Conservation (phyloP, 176 grass and related monocot genomes). For the Carex cristatella region DNA sequence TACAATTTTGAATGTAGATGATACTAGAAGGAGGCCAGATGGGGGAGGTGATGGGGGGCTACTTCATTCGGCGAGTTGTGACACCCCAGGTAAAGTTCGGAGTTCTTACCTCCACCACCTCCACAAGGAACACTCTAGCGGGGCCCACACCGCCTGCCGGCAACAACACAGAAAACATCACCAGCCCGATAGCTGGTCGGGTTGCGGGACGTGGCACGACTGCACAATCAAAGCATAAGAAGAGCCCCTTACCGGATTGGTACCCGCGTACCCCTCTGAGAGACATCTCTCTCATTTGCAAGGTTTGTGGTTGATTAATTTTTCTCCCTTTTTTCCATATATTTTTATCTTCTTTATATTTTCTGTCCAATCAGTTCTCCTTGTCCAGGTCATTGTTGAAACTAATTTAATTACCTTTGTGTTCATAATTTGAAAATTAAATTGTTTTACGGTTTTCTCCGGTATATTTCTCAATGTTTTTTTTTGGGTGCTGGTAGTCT, state of each 20-base stretch:
- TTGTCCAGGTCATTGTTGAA: not conserved
- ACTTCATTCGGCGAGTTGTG: constrained; percentile 42
- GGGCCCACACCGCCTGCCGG: not conserved
- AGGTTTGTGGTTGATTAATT: constrained; percentile 31
- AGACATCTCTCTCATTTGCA: constrained; percentile 48
- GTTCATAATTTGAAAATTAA: not conserved
- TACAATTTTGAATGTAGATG: not conserved
- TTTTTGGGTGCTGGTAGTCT: constrained; percentile 26
- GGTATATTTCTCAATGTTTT: not conserved
- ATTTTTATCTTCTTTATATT: constrained; percentile 8
- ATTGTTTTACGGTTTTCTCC: not conserved
- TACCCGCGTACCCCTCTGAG: constrained; percentile 59
- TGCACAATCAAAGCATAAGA: constrained; percentile 53
- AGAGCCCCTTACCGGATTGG: constrained; percentile 58
- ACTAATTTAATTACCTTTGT: not conserved
- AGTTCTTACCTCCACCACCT: not conserved
- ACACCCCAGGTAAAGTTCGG: constrained; percentile 25
- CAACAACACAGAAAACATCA: constrained; percentile 2
- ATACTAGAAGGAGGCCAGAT: constrained; percentile 40
- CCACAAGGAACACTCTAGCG: not conserved
- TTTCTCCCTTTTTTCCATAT: not conserved
- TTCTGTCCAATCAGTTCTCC: not conserved
- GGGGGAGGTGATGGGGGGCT: constrained; percentile 35
- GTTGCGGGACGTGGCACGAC: not conserved
- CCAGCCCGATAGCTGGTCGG: constrained; percentile 16